Conservation (phyloP, 345 rosid species). For the Alliaria petiolata region DNA sequence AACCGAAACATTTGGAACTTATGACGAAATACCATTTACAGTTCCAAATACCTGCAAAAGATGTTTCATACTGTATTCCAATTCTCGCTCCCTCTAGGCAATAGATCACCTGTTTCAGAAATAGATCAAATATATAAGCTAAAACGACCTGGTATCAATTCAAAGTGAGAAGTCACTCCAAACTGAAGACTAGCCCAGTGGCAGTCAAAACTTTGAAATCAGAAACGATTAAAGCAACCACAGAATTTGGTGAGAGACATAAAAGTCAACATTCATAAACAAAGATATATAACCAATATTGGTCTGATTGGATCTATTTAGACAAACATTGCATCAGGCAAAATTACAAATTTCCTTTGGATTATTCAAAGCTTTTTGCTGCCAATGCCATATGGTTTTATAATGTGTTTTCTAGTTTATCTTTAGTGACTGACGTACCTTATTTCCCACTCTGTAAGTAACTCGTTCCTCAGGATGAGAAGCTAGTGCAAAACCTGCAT, state of each 20-base stretch:
- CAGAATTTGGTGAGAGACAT: neutral
- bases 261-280: neutral
- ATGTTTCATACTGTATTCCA: slow-evolving; percentile 88
- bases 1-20: neutral
- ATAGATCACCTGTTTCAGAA: slow-evolving; percentile 62
- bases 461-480: slow-evolving; percentile 56
- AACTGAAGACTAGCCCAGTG: neutral
- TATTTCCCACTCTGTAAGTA: slow-evolving; percentile 69
- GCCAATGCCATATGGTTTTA: neutral
- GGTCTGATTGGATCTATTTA: neutral
- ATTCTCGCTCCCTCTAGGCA: slow-evolving; percentile 90
- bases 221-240: neutral
- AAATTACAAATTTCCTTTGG: neutral
- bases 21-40: neutral
- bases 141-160: neutral
- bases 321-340: neutral
- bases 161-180: slow-evolving; percentile 1
- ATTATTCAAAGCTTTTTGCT: neutral
- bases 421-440: slow-evolving; percentile 39
- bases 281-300: slow-evolving; percentile 1
- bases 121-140: neutral
- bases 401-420: neutral
- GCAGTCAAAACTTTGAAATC: neutral
- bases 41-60: slow-evolving; percentile 71
- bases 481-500: slow-evolving; percentile 33